Percentiles rank a stretch among this genome's conserved stretches.
Evolutionary conservation across 805 yeast species (phyloP).

Genomic region (Kazachstania psychrophila): DNA sequence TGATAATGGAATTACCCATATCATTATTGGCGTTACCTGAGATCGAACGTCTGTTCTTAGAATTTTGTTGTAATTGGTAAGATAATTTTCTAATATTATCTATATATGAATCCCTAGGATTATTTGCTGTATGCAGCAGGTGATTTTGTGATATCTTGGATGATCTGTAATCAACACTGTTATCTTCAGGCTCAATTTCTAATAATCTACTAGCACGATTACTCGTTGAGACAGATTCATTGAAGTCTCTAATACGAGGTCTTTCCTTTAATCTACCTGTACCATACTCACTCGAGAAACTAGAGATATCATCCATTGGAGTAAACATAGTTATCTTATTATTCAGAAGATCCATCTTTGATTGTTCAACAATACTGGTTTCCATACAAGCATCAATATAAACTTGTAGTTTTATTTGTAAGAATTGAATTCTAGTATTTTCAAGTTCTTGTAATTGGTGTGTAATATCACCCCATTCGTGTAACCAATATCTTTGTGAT

Average conservation of each 20-base stretch:
- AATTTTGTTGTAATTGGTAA: constrained; percentile 17
- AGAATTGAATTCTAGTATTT: constrained; percentile 19
- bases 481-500: constrained; percentile 26
- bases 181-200: too few species aligned
- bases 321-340: constrained; percentile 21
- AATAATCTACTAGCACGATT: too few species aligned
- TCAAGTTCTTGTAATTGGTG: constrained; percentile 27
- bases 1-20: background rate
- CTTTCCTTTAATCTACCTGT: constrained; percentile 28
- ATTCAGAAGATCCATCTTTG: constrained; percentile 20
- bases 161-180: constrained; percentile 1
- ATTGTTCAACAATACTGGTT: constrained; percentile 22
- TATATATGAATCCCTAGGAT: constrained; percentile 8
- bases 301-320: constrained; percentile 24
- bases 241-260: constrained; percentile 1
- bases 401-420: constrained; percentile 24
- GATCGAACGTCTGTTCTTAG: constrained; percentile 1
- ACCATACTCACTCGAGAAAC: constrained; percentile 28
- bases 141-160: background rate
- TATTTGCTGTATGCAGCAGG: background rate
- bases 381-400: constrained; percentile 21
- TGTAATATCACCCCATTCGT: constrained; percentile 26
- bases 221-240: too few species aligned
- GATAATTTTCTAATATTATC: constrained; percentile 26
- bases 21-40: background rate